Base-by-base conservation (phyloP, 2,329 filamentous ascomycete species). In the Chaetothyriales sp. region DNA sequence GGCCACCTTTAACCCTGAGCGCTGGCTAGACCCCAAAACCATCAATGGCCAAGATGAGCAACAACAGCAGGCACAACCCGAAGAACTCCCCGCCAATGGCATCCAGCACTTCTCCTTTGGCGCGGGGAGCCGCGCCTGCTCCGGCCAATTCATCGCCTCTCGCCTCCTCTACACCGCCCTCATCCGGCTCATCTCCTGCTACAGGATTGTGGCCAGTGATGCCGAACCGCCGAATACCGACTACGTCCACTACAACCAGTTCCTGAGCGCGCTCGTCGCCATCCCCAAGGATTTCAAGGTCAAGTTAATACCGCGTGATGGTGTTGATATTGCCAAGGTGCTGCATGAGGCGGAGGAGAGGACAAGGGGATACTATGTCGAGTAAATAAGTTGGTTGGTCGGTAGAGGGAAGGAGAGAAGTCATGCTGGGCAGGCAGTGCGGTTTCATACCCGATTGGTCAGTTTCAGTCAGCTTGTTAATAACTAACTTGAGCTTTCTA, bases 231-330 rank as follows among this genome's bases (percentile, higher is more conserved):
- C 77, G 0, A 81, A 79, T 56, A 80, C 77, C 0, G 77, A 81
- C 60, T 81, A 81, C 55, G 73, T 81, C 4, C 77, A 81, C 4
- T 81, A 81, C 58, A 81, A 81, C 57, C 70, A 76, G 58, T 73
- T 79, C 58, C 80, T 81, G 64, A 74, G 72, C 1, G 77, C 77
- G 0, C 58, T 81, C 33, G 77, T 81, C 10, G 78, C 78, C 0
- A 80, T 81, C 48, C 78, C 78, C 1, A 64, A 72, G 45, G 72
- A 78, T 45, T 81, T 81, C 62, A 78, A 77, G 58, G 72, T 80
- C 4, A 75, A 67, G 59, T 62, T 81, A n/a, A 66, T 78, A 15
- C 75, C 76, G 0, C 67, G 77, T 46, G 60, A 64, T 1, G 62
- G 53, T 0, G 54, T 63, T 22, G 68, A 66, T 3, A 62, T 57